Evolutionary conservation across 352 stramenopile species (phyloP).

Genomic region (Thalassiosira ordinaria): DNA sequence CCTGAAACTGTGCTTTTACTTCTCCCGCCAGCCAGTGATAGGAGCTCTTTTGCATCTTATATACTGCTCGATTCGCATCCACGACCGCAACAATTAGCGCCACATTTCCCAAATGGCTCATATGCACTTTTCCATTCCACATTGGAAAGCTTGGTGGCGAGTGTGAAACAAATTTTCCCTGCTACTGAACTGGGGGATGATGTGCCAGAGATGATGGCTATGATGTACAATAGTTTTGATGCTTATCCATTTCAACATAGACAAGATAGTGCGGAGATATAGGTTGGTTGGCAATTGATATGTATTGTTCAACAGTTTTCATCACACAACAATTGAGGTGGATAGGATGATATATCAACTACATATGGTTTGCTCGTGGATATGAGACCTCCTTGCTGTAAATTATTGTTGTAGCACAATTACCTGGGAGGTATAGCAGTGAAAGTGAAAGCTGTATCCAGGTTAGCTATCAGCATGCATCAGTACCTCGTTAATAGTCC

Average conservation of each 20-base stretch:
- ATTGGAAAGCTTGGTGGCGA: constrained; percentile 54
- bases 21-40: constrained; percentile 46
- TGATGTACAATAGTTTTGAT: constrained; percentile 86
- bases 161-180: constrained; percentile 75
- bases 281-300: no score
- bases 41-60: constrained; percentile 25
- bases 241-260: constrained; percentile 5
- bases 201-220: constrained; percentile 76
- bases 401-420: no score
- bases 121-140: constrained; percentile 72
- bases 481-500: no score
- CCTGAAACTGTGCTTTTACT: constrained; percentile 77
- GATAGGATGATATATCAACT: no score
- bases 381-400: no score
- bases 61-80: constrained; percentile 82
- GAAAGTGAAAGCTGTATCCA: no score
- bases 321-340: no score
- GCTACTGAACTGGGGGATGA: constrained; percentile 66
- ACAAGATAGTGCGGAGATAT: no score
- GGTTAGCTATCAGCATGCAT: no score
- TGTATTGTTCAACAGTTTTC: no score
- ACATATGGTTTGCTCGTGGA: no score
- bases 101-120: constrained; percentile 37
- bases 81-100: constrained; percentile 55
- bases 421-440: no score